Base-by-base conservation (phyloP, 2,329 filamentous ascomycete species). In the Pseudopithomyces maydicus region DNA sequence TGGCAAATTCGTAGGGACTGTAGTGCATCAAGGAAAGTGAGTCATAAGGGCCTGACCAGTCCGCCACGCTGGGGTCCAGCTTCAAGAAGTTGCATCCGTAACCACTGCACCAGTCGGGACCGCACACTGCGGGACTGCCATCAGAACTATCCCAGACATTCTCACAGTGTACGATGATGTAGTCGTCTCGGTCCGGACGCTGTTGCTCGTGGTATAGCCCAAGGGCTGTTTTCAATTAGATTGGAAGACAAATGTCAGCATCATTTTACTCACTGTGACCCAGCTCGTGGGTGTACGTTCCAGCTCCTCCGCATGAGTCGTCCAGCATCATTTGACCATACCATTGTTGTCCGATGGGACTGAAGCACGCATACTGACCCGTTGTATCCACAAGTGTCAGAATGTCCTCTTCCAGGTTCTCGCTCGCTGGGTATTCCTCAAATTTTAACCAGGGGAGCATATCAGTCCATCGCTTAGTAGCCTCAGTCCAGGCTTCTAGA, bases 21-120 rank as follows among this genome's bases (percentile, higher is more conserved):
- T 61, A 63, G 47, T 63, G 61, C 61, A 63, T 63, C 26, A 63
- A 48, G 26, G 58, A 61, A 14, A 54, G 51, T 19, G 50, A 48
- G 22, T 63, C 61, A 42, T 63, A 63, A 8, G 57, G 45, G 10
- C 60, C 60, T 19, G 57, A 47, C 52, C 52, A 63, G 45, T 63
- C 57, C 14, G 50, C 51, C n/a, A 41, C 45, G 12, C 17, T 36
- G 6, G 44, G 42, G 19, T 39, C n/a, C 12, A 45, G 45, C 32
- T 54, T 62, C 49, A 43, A 36, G 33, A 58, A 61, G 45, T 58
- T 57, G 45, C 56, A 59, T 3, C 56, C 56, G 22, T 54, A 48
- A 10, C 54, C 57, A 7, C 22, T n/a, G 50, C 57, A 59, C 8
- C n/a, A 10, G 41, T 26, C 44, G 32, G 39, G 26, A 19, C 46